Evolutionary conservation across 176 grass and related monocot genomes (phyloP).

Genomic region (Elymus sibiricus): DNA sequence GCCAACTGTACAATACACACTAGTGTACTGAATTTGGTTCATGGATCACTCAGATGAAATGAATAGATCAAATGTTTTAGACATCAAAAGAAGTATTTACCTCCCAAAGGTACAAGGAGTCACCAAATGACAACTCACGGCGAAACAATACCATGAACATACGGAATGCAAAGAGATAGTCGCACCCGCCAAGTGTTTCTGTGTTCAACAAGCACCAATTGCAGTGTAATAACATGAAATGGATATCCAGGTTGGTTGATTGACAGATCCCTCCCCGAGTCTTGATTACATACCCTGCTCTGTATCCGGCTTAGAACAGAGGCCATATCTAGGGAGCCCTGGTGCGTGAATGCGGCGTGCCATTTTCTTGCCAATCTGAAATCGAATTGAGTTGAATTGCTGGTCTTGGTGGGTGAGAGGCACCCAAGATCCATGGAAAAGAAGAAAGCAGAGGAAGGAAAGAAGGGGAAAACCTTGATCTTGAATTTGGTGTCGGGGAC

Average conservation of each 20-base stretch:
- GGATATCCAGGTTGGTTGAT: background rate
- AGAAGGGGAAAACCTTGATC: background rate
- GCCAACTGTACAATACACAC: background rate
- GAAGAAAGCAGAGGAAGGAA: background rate
- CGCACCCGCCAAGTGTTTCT: constrained; percentile 93
- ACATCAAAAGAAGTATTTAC: constrained; percentile 35
- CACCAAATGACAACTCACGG: too few relatives aligned
- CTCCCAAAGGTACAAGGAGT: constrained; percentile 97
- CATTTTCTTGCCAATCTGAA: constrained; percentile 91
- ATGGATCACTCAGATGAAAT: background rate
- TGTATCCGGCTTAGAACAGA: constrained; percentile 83
- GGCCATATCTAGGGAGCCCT: constrained; percentile 71
- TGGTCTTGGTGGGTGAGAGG: too few relatives aligned
- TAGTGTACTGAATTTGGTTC: background rate
- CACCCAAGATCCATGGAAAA: too few relatives aligned
- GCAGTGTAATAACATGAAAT: constrained; percentile 23
- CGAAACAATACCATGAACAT: constrained; percentile 99
- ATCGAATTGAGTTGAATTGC: background rate
- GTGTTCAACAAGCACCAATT: constrained; percentile 28
- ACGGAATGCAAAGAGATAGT: constrained; percentile 96
- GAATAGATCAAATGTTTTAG: background rate
- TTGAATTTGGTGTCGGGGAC: constrained; percentile 74
- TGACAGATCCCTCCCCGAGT: background rate
- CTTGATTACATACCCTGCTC: constrained; percentile 56
- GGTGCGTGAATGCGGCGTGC: constrained; percentile 65